Evolutionary conservation across 345 rosid genomes (phyloP), one percentile per base, ranked within the genome.

Genomic region (Odontarrhena argentea): DNA sequence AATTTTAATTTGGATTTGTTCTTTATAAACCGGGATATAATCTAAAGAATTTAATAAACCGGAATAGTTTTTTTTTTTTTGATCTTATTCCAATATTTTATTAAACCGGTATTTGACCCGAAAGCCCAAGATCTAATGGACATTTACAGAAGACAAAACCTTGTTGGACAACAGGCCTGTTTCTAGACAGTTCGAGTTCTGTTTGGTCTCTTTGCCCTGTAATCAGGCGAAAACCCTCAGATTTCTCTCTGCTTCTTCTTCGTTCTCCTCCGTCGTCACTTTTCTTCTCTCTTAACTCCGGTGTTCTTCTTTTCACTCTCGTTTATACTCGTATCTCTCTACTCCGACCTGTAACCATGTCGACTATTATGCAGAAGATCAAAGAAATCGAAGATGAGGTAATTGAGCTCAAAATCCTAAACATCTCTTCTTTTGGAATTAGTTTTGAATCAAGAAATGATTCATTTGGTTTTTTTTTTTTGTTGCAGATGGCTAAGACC

Each of bases 311-410:
- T 30, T 50, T 51, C 26, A 35, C 9, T 59, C 11, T 11, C 67
- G 54, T 24, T 55, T 15, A 52, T 32, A 3, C 30, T 48, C 55
- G 61, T 45, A 15, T 59, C 63, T 53, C 36, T 30, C 47, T 50
- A 8, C 9, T 46, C 42, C 6, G 37, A 44, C 71, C 71, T 50
- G 71, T 69, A 66, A 76, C 49, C 72, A 88, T 88, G 92, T 76
- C 92, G 69, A 88, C 96, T 12, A 88, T 88, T 55, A 88, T 88
- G 96, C 84, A 79, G 79, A 88, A 88, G 70, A 88, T 88, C 85
- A 88, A 88, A 75, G 96, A 88, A 75, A 88, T 88, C 74, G 96
- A 88, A 82, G 96, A 88, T 85, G 92, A 88, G 87, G 96, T 84
- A 60, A 50, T 45, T 64, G 41, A 40, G 10, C n/a, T 63, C 22